Conservation (phyloP, 2,329 filamentous ascomycete species). For the Diplodia intermedia region DNA sequence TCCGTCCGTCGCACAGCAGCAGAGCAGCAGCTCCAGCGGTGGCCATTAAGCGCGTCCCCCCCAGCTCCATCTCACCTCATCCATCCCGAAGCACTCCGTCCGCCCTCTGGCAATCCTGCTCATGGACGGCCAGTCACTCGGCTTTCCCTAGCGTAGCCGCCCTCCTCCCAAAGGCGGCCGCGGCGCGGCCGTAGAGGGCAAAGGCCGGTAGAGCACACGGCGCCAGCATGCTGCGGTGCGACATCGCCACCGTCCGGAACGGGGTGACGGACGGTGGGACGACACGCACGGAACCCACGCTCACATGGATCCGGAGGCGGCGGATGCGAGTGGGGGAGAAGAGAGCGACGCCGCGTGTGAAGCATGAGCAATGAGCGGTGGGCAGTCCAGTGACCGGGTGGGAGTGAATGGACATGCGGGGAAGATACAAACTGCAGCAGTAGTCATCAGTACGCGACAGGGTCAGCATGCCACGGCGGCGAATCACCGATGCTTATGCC, state of each 20-base stretch:
- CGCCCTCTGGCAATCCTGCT: not conserved
- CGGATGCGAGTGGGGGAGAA: not conserved
- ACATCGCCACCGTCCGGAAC: slow-evolving; percentile 12
- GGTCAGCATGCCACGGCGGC: not conserved
- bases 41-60: not conserved
- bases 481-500: not conserved
- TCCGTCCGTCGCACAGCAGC: slow-evolving; percentile 3
- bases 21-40: not conserved
- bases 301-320: slow-evolving; percentile 15
- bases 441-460: not conserved
- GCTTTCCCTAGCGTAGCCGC: not conserved
- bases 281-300: slow-evolving; percentile 2
- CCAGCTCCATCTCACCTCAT: not conserved
- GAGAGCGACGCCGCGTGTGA: not conserved
- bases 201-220: not conserved
- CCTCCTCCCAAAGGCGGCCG: not conserved
- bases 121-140: not conserved
- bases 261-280: slow-evolving; percentile 17
- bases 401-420: not conserved
- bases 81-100: not conserved
- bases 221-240: slow-evolving; percentile 9
- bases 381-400: slow-evolving; percentile 7
- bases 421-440: not conserved
- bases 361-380: slow-evolving; percentile 6
- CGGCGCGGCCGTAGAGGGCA: not conserved